phyloP scores from a whole-genome alignment of 179 eudicot species.

The Nepenthes alata region DNA sequence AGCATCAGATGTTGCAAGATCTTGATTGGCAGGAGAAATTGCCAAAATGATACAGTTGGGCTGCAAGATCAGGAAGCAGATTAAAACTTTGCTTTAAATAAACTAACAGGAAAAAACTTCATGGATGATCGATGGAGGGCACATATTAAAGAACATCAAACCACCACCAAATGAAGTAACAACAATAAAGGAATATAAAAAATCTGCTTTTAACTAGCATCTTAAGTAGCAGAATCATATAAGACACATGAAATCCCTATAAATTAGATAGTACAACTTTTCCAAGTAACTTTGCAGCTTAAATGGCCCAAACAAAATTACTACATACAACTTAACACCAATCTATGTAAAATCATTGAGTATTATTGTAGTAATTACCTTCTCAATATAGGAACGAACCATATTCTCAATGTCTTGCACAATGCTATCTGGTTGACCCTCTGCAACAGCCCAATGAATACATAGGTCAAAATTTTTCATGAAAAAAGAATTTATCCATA shows the following conservation, averaged over 20 bases:
- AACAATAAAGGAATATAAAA: neutral
- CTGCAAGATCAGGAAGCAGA: constrained; percentile 32
- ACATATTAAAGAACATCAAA: too few species aligned
- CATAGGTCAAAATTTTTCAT: neutral
- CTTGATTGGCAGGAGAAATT: constrained; percentile 98
- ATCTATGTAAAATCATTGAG: neutral
- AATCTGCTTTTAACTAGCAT: neutral
- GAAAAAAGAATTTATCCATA: neutral
- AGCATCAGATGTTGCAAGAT: constrained; percentile 99
- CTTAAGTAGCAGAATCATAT: neutral
- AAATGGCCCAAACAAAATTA: neutral
- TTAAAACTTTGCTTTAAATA: neutral
- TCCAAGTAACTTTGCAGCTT: too few species aligned
- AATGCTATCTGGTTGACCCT: constrained; percentile 76
- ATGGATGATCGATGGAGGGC: neutral
- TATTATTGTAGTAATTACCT: constrained; percentile 28
- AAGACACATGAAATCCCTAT: too few species aligned
- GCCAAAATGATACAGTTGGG: constrained; percentile 95
- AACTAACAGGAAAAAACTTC: neutral
- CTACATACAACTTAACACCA: neutral
- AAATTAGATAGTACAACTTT: too few species aligned
- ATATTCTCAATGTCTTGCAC: constrained; percentile 84
- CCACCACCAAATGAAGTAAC: neutral
- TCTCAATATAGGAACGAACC: constrained; percentile 92
- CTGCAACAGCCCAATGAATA: constrained; percentile 24